A percentile compares a stretch with the other conserved stretches of the same genome.
phyloP scores from a whole-genome alignment of 129 eudicot genomes.

The Helianthus annuus region DNA sequence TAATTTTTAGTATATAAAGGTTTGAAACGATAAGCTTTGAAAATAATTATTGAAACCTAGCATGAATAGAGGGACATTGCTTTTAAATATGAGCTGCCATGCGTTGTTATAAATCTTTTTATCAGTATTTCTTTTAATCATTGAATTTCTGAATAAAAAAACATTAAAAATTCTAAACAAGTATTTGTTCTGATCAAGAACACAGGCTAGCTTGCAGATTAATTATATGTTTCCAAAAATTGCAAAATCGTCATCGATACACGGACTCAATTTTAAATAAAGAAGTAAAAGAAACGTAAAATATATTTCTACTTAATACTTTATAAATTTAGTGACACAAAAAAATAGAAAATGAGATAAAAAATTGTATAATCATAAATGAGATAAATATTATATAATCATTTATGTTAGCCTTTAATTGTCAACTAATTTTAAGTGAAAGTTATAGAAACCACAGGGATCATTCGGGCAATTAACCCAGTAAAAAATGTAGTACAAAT shows the following conservation, averaged over 20 bases:
- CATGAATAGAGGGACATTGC: neutral
- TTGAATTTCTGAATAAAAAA: slow-evolving; percentile 1
- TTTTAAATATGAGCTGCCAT: slow-evolving; percentile 27
- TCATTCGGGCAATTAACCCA: too few relatives aligned
- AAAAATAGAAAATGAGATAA: too few relatives aligned
- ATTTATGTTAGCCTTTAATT: too few relatives aligned
- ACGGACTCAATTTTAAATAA: too few relatives aligned
- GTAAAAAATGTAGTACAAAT: too few relatives aligned
- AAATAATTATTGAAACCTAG: neutral
- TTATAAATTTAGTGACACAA: too few relatives aligned
- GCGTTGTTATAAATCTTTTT: slow-evolving; percentile 9
- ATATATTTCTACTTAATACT: too few relatives aligned
- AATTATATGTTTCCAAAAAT: neutral
- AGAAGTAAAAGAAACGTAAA: neutral
- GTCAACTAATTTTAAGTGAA: too few relatives aligned
- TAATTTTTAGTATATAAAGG: neutral
- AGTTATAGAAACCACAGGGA: too few relatives aligned
- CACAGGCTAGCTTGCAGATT: slow-evolving; percentile 12
- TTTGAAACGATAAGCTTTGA: slow-evolving; percentile 2
- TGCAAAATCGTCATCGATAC: neutral
- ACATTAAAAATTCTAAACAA: neutral
- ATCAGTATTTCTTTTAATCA: neutral
- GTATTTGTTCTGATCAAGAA: neutral
- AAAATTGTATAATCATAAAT: too few relatives aligned
- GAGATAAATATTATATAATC: too few relatives aligned